phyloP scores from a whole-genome alignment of 495 filamentous ascomycete species.

The Trichoderma virens region DNA sequence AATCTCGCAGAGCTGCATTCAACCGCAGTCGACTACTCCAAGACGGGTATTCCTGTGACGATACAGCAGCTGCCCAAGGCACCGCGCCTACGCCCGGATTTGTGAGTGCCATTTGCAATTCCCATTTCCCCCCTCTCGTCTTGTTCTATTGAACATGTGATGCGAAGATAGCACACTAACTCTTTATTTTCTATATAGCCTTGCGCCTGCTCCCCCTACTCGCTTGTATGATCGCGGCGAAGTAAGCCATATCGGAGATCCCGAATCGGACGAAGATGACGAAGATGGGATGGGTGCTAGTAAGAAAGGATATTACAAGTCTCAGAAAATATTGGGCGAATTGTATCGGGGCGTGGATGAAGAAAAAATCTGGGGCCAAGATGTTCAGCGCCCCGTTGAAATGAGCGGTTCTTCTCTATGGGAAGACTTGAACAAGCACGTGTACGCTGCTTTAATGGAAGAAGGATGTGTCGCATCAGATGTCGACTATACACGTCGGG shows the following conservation, averaged over 20 bases:
- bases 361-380: slow-evolving; percentile 49
- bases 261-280: slow-evolving; percentile 26
- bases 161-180: background rate
- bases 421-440: slow-evolving; percentile 16
- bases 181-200: slow-evolving; percentile 19
- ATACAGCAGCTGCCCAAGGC: slow-evolving; percentile 21
- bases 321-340: slow-evolving; percentile 60
- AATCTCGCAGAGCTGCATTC: slow-evolving; percentile 64
- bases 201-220: slow-evolving; percentile 58
- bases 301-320: slow-evolving; percentile 53
- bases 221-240: slow-evolving; percentile 39
- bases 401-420: slow-evolving; percentile 29
- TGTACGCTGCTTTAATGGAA: background rate
- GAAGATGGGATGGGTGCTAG: slow-evolving; percentile 49
- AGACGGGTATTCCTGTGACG: slow-evolving; percentile 63
- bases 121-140: background rate
- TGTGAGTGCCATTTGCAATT: slow-evolving; percentile 21
- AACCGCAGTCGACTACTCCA: slow-evolving; percentile 74
- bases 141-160: background rate
- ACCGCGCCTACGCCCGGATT: slow-evolving; percentile 29
- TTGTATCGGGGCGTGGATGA: slow-evolving; percentile 74
- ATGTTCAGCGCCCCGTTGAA: slow-evolving; percentile 35
- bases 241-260: slow-evolving; percentile 35
- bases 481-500: background rate
- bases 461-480: background rate